Base-by-base conservation (phyloP, 129 eudicot genomes). In the carrot (Daucus carota) region DNA sequence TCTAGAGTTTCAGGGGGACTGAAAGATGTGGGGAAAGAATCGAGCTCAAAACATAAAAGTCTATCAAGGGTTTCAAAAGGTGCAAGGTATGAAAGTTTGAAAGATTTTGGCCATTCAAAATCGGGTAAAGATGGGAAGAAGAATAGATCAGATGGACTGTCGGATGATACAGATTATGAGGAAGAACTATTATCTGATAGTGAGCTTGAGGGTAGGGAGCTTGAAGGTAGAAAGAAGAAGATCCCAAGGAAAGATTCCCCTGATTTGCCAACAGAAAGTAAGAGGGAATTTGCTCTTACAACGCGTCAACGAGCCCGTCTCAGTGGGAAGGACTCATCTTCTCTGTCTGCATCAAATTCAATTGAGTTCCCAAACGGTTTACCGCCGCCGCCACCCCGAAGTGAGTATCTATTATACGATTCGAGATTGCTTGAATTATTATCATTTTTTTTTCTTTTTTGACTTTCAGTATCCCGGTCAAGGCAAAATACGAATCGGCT, bases 291-390 rank as follows among this genome's bases (percentile, higher is more conserved):
- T 81, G 84, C 90, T 1, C 79, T 92, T 41, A 89, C 96, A 20
- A 92, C 96, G 11, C 96, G 96, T 32, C 85, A 87, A 22, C 84
- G 86, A 74, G 96, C 96, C 75, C 90, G 86, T 83, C 79, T 80
- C 60, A 68, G 84, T 32, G 88, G 87, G 67, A 80, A 77, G 69
- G 90, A 80, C 20, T 22, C 70, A 44, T 84, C 85, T 76, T 70
- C 82, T 3, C 78, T 74, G 29, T 72, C 85, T 48, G 79, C 83
- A 50, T 76, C 80, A 12, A 76, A 76, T 69, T 50, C 62, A 66
- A 70, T 90, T 48, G 91, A 89, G 81, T 92, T 90, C 76, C 97
- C 97, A 41, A 83, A 92, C 67, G 97, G 97, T 11, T 77, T 92
- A 74, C 97, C 97, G 5, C 87, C 88, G 52, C 91, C 92, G 32